A percentile compares a stretch with the other conserved stretches of the same genome.
Conservation (phyloP, 352 stramenopile genomes). For the Pythium aquatile region DNA sequence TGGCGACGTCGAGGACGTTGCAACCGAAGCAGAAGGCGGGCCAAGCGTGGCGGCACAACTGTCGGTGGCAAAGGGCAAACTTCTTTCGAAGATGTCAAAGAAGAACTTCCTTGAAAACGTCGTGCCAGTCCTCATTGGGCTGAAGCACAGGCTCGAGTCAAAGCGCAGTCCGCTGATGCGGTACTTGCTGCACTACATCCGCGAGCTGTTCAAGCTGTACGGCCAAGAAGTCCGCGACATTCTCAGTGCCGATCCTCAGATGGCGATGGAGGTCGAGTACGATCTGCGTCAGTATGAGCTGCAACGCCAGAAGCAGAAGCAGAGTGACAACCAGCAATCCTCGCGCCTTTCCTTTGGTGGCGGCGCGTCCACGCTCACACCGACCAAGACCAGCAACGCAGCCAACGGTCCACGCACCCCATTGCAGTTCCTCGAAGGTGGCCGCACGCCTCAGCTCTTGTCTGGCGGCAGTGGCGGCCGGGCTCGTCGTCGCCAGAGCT, state of each 20-base stretch:
- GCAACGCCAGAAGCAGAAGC: conserved; percentile 50
- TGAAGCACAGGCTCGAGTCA: conserved; percentile 94
- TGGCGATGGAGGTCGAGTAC: conserved; percentile 96
- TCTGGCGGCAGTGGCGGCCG: conserved; percentile 4
- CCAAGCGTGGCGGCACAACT: conserved; percentile 63
- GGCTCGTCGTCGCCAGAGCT: conserved; percentile 38
- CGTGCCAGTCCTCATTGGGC: conserved; percentile 94
- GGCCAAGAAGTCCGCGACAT: conserved; percentile 93
- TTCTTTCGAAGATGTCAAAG: conserved; percentile 95
- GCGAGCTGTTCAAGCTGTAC: conserved; percentile 93
- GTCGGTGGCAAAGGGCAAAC: conserved; percentile 88
- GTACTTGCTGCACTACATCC: conserved; percentile 93
- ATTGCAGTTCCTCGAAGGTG: conserved; percentile 18
- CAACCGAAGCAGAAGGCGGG: conserved; percentile 33
- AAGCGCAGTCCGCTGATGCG: conserved; percentile 93
- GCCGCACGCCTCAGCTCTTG: conserved; percentile 23
- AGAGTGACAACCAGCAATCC: conserved; percentile 37
- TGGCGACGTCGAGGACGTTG: conserved; percentile 49
- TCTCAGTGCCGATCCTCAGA: conserved; percentile 90
- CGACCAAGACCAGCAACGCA: conserved; percentile 14
- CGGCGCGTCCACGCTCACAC: conserved; percentile 5
- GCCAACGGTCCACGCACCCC: conserved; percentile 17
- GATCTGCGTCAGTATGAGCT: conserved; percentile 87
- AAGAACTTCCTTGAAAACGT: conserved; percentile 98
- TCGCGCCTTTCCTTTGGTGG: conserved; percentile 15